Evolutionary conservation across 345 rosid species (phyloP), one percentile per base, ranked within the genome.

Genomic region (Syzygium aromaticum): DNA sequence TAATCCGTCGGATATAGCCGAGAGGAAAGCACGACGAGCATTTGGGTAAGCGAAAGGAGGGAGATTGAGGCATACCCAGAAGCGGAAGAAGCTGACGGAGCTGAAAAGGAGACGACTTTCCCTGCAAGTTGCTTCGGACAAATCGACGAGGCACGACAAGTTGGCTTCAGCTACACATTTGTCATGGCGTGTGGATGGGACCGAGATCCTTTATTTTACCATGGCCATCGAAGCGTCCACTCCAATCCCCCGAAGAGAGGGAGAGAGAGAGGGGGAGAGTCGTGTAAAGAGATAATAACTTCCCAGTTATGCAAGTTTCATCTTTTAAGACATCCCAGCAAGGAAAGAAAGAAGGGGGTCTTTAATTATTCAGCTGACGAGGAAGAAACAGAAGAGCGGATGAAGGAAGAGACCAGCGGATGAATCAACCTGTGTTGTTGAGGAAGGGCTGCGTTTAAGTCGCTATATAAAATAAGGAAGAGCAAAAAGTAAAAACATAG

Each of bases 11-110:
- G 14, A 57, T 23, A 25, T 23, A 25, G n/a, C 63, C 5, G 13
- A 57, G 63, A 57, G 63, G 6, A 10, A 23, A 57, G 63, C 63
- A 25, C 25, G 63, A 11, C 63, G 28, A 23, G n/a, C 63, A 57
- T 57, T 57, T 57, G 23, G 13, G 63, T 11, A n/a, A 57, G 63
- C 25, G 6, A 67, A 8, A 73, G 80, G 38, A 73, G 46, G 23
- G 49, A 73, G 49, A 78, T 87, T 27, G 30, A 51, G 49, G 88
- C 85, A 90, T 93, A 94, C 94, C 92, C 89, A 88, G 89, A 89
- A 87, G 89, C 84, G 86, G 49, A 88, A 88, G 89, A 90, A 86
- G 90, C 88, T 85, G 49, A 89, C 88, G 78, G 86, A 59, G 78
- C 86, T 1, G 40, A n/a, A 88, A 27, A 84, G 57, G 85, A 86